These are phyloP conservation scores for Cronartium quercuum DNA, from an alignment of 1,284 basidiomycete genomes.

Conservation along the genomic window DNA sequence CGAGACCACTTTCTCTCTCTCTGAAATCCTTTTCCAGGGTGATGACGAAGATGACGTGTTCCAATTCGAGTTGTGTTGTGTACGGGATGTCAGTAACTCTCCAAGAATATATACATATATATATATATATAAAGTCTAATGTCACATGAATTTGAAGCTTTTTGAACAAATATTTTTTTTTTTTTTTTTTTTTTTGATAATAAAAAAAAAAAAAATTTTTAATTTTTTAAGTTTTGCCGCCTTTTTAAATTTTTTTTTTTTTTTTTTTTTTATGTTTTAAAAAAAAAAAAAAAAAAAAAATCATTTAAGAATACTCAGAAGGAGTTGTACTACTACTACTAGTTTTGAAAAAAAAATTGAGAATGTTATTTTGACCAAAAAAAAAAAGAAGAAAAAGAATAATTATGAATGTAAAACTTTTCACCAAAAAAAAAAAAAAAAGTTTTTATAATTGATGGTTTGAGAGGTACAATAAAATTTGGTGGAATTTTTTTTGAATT, in stretches of 20 bases:
- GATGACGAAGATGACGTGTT: background rate
- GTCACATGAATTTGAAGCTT: background rate
- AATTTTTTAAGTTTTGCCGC: background rate
- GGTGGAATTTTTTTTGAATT: background rate
- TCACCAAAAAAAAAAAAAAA: background rate
- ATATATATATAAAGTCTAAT: background rate
- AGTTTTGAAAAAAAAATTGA: background rate
- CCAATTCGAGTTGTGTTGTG: too few relatives aligned
- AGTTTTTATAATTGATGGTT: background rate
- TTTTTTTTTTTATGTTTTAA: too few relatives aligned
- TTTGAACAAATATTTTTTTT: background rate
- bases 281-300: background rate
- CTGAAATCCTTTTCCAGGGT: background rate
- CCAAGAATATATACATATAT: background rate
- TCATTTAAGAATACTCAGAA: background rate
- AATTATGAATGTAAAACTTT: background rate
- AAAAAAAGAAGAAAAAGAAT: background rate
- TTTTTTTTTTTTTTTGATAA: too few relatives aligned
- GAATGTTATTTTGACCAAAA: background rate
- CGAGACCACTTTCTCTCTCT: too few relatives aligned
- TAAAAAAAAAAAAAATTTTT: too few relatives aligned
- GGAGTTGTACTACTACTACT: background rate
- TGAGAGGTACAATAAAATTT: background rate
- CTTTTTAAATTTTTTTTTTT: background rate
- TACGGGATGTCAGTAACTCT: too few relatives aligned